Evolutionary conservation across 2,329 filamentous ascomycete genomes (phyloP).

Genomic region (Diaporthe vaccinii): DNA sequence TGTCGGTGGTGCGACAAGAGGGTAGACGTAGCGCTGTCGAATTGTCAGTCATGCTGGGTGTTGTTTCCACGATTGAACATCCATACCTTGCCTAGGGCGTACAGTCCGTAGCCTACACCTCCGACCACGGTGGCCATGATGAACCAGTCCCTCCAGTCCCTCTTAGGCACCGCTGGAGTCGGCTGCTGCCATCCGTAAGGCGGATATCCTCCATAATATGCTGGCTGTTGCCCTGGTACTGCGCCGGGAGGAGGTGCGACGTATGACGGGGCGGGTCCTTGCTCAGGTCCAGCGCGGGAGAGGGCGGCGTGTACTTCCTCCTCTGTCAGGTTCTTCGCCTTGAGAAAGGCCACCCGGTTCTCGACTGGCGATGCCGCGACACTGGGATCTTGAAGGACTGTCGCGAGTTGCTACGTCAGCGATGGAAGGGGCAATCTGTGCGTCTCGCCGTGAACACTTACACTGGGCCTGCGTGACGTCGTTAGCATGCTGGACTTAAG

Average conservation of each 20-base stretch:
- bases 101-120: conserved; percentile 90
- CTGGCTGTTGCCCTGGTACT: conserved; percentile 59
- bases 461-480: conserved; percentile 56
- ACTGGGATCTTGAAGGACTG: conserved; percentile 94
- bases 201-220: conserved; percentile 61
- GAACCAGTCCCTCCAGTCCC: conserved; percentile 99
- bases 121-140: conserved; percentile 98
- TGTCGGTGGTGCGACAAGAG: conserved; percentile 92
- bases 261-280: conserved; percentile 56
- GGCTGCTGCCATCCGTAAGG: conserved; percentile 69
- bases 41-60: not conserved
- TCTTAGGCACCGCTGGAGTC: conserved; percentile 73
- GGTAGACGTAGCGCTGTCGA: conserved; percentile 85
- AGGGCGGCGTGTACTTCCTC: conserved; percentile 93
- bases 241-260: conserved; percentile 59
- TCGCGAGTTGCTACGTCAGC: conserved; percentile 17
- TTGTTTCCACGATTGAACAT: not conserved
- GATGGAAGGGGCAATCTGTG: not conserved
- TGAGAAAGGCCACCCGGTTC: conserved; percentile 91
- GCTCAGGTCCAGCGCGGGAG: conserved; percentile 76
- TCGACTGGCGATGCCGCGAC: conserved; percentile 92
- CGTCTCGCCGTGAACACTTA: conserved; percentile 47
- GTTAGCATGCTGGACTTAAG: conserved; percentile 25
- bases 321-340: conserved; percentile 96
- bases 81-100: conserved; percentile 84